Conservation (phyloP, 768 basidiomycete species). For the Amanita thiersii region DNA sequence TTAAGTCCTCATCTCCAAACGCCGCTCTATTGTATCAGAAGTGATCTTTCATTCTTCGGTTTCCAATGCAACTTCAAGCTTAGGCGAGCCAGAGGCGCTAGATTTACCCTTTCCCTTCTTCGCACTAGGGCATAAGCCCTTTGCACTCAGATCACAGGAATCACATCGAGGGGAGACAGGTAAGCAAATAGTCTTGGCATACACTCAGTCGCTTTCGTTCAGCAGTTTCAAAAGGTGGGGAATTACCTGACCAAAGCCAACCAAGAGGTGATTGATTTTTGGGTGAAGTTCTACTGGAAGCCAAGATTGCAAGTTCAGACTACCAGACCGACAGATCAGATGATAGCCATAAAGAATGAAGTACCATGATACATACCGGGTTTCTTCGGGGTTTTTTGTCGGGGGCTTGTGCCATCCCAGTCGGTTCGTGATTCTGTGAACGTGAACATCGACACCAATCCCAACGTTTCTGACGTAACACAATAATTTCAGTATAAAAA, state of each 20-base stretch:
- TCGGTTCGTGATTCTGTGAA: slow-evolving; percentile 90
- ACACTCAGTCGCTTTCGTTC: too few relatives aligned
- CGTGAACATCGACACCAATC: slow-evolving; percentile 95
- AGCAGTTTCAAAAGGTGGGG: too few relatives aligned
- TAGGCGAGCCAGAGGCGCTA: slow-evolving; percentile 19
- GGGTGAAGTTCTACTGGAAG: slow-evolving; percentile 63
- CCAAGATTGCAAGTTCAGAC: slow-evolving; percentile 79
- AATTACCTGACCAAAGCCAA: slow-evolving; percentile 77
- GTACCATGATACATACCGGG: slow-evolving; percentile 40
- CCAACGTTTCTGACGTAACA: slow-evolving; percentile 59
- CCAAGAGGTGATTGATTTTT: slow-evolving; percentile 75
- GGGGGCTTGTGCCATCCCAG: slow-evolving; percentile 86
- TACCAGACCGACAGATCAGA: slow-evolving; percentile 15
- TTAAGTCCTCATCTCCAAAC: too few relatives aligned
- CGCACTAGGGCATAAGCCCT: slow-evolving; percentile 63
- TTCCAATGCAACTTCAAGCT: slow-evolving; percentile 26
- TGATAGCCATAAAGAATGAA: background rate
- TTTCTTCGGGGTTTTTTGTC: slow-evolving; percentile 84
- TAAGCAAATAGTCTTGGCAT: slow-evolving; percentile 51
- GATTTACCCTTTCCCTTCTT: slow-evolving; percentile 16
- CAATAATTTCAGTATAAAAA: background rate
- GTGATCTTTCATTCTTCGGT: slow-evolving; percentile 11
- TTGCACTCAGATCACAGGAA: slow-evolving; percentile 46
- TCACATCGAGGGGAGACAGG: slow-evolving; percentile 62
- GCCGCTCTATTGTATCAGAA: too few relatives aligned